Percentiles rank a stretch among this genome's conserved stretches.
These are phyloP conservation scores for Mangifera indica DNA, from an alignment of 345 rosid species.

Conservation along the genomic window DNA sequence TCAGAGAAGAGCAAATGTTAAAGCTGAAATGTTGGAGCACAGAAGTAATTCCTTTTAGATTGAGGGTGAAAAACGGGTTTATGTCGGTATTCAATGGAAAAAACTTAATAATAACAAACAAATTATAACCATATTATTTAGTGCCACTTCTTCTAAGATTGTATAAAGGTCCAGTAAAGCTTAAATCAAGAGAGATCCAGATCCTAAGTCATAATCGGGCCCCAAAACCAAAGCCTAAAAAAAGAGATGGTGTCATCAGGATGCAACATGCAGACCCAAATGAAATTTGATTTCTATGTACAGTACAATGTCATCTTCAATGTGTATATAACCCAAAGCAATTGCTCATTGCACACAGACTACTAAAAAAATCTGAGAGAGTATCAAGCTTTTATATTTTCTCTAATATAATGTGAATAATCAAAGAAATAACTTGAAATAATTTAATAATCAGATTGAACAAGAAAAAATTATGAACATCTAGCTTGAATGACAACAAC, in stretches of 20 bases:
- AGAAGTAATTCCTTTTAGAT: too few relatives aligned
- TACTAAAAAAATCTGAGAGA: too few relatives aligned
- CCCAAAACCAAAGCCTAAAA: neutral
- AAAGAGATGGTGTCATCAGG: neutral
- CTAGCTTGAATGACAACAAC: neutral
- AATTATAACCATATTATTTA: too few relatives aligned
- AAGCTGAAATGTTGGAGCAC: too few relatives aligned
- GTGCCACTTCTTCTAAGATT: too few relatives aligned
- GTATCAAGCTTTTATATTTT: neutral
- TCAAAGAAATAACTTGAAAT: neutral
- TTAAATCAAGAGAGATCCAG: neutral
- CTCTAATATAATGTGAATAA: neutral
- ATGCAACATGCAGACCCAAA: neutral
- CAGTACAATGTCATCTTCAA: neutral
- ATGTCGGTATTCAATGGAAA: too few relatives aligned
- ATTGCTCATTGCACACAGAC: constrained; percentile 7
- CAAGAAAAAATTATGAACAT: neutral
- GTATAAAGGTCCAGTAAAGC: too few relatives aligned
- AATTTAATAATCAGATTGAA: neutral
- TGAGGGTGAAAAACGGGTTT: too few relatives aligned
- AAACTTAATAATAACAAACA: too few relatives aligned
- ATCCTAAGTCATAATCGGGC: neutral
- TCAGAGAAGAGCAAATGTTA: too few relatives aligned
- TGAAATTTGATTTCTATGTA: neutral
- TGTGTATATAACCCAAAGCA: neutral